These are phyloP conservation scores for Termitomyces sp. DNA, from an alignment of 768 basidiomycete genomes.

Conservation along the genomic window DNA sequence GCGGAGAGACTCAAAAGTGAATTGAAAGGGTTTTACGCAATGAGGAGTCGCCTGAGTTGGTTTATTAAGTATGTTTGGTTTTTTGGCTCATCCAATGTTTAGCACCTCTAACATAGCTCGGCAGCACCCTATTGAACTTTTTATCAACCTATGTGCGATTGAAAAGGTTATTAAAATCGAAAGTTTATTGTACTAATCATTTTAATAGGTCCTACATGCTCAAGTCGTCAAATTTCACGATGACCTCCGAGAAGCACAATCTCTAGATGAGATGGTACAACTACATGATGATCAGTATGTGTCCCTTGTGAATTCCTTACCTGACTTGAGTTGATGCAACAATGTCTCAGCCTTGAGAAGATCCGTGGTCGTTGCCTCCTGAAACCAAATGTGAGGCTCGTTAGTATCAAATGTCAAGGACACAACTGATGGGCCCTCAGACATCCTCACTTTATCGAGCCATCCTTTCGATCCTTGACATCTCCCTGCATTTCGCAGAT, in stretches of 20 bases:
- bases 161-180: background rate
- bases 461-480: slow-evolving; percentile 66
- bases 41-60: slow-evolving; percentile 77
- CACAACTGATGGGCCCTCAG: slow-evolving; percentile 17
- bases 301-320: background rate
- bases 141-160: slow-evolving; percentile 64
- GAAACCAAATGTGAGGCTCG: slow-evolving; percentile 42
- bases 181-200: background rate
- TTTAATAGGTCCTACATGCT: slow-evolving; percentile 57
- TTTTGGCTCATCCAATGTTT: background rate
- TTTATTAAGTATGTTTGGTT: slow-evolving; percentile 71
- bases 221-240: slow-evolving; percentile 58
- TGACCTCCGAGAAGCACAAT: slow-evolving; percentile 43
- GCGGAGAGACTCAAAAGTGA: slow-evolving; percentile 32
- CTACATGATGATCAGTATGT: slow-evolving; percentile 68
- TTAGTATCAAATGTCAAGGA: background rate
- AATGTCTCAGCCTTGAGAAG: slow-evolving; percentile 34
- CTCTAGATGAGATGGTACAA: slow-evolving; percentile 72
- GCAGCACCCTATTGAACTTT: slow-evolving; percentile 44
- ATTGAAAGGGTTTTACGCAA: slow-evolving; percentile 68
- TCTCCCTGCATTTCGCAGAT: slow-evolving; percentile 65
- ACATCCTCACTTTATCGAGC: slow-evolving; percentile 59
- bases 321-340: background rate
- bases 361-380: slow-evolving; percentile 61
- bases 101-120: background rate